A percentile compares a stretch with the other conserved stretches of the same genome.
Conservation (phyloP, 2,329 filamentous ascomycete genomes). For the Erysiphe pulchra region DNA sequence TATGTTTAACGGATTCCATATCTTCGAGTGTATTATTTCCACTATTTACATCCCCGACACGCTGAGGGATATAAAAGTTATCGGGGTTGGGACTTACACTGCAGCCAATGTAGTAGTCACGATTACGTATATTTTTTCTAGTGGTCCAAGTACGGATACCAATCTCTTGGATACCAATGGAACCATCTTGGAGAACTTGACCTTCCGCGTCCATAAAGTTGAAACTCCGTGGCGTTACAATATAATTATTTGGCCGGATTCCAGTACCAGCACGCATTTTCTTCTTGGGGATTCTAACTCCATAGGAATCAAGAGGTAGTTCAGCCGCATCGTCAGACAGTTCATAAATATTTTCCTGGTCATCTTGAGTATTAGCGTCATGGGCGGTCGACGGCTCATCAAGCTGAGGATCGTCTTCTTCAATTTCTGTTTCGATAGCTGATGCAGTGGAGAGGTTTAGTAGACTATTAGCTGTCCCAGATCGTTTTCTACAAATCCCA, state of each 20-base stretch:
- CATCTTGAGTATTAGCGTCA: not conserved
- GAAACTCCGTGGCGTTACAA: not conserved
- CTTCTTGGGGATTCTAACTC: conserved; percentile 8
- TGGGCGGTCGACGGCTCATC: conserved; percentile 1
- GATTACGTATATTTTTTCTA: not conserved
- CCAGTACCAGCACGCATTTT: conserved; percentile 2
- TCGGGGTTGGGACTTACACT: conserved; percentile 9
- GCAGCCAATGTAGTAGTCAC: conserved; percentile 6
- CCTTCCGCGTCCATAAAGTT: conserved; percentile 1
- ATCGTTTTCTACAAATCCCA: not conserved
- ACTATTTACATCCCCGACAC: conserved; percentile 8
- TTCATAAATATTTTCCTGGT: not conserved
- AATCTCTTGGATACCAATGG: conserved; percentile 1
- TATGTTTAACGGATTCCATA: conserved; percentile 6
- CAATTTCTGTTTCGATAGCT: not conserved
- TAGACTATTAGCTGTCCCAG: not conserved
- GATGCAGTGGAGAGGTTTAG: not conserved
- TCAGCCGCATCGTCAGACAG: conserved; percentile 1
- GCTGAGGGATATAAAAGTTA: conserved; percentile 10
- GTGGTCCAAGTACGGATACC: conserved; percentile 2
- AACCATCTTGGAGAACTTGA: conserved; percentile 1
- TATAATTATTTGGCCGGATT: conserved; percentile 1
- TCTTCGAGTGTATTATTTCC: conserved; percentile 9
- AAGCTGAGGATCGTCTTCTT: conserved; percentile 2
- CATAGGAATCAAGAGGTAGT: conserved; percentile 9